Conservation (phyloP, 768 basidiomycete genomes). For the Galerina marginata region DNA sequence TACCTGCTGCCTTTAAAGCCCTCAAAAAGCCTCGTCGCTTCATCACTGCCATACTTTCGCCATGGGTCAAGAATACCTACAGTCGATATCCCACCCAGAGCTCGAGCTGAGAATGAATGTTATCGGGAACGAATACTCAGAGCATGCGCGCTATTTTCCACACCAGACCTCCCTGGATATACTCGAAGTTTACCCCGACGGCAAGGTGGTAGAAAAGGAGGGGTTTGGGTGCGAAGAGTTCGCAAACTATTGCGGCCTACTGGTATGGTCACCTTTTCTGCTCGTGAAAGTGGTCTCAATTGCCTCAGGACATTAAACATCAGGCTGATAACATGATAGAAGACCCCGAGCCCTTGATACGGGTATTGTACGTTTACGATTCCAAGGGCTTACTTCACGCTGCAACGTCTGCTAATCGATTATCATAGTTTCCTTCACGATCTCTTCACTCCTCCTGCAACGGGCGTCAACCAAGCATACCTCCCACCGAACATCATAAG, state of each 20-base stretch:
- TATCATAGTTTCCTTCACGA: not conserved
- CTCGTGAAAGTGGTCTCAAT: not conserved
- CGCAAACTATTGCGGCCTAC: constrained; percentile 4
- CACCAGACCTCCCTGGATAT: constrained; percentile 5
- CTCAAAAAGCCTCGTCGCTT: too few species aligned
- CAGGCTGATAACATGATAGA: not conserved
- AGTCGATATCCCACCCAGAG: constrained; percentile 6
- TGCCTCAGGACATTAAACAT: not conserved
- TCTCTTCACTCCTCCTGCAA: not conserved
- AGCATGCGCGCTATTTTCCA: not conserved
- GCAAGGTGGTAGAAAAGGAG: not conserved
- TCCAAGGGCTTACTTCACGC: too few species aligned
- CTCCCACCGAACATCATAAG: not conserved
- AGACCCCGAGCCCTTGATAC: not conserved
- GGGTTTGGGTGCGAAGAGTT: constrained; percentile 1
- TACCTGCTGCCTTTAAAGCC: too few species aligned
- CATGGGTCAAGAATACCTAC: too few species aligned
- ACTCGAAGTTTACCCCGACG: constrained; percentile 7
- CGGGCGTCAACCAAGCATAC: not conserved
- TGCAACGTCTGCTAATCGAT: not conserved
- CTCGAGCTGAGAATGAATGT: constrained; percentile 11
- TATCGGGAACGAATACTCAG: not conserved
- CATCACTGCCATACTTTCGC: too few species aligned
- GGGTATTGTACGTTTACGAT: constrained; percentile 2
- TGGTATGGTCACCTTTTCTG: not conserved